Evolutionary conservation across 495 filamentous ascomycete species (phyloP), one percentile per base, ranked within the genome.

Genomic region (Hyaloscypha hepaticicola): DNA sequence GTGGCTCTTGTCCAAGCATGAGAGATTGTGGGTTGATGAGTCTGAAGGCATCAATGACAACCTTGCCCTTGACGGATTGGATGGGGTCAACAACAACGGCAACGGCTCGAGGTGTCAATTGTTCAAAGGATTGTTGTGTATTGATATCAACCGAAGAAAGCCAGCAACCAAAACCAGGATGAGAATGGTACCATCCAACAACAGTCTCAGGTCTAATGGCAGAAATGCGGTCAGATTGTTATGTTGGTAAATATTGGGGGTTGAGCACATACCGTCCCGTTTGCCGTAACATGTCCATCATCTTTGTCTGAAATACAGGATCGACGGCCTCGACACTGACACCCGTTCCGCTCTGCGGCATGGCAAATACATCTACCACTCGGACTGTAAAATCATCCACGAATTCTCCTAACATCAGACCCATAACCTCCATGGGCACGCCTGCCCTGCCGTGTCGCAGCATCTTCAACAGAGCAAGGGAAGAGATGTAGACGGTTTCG

Each of bases 351-450:
- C 92, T 96, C 75, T 99, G 95, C n/a, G 95, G 95, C 95, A 99
- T 99, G 52, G 95, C 95, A 77, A 99, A 99, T 7, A 98, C 95
- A 79, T 99, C 95, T 38, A 96, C 91, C 22, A 99, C 95, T 56
- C 94, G 88, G 56, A 99, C 95, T 66, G 95, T 99, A 74, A 97
- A 99, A 80, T 98, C 95, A 76, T 99, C 95, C 62, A 99, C 93
- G 72, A 99, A 98, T 72, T 97, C 96, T 72, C 95, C 95, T 66
- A 98, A 81, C 95, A 99, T 98, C 72, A 99, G 79, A 51, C 95
- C 95, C 95, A 99, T 99, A 73, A 99, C 95, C 84, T 99, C 95
- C 95, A 99, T 99, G 28, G 95, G 95, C 60, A 99, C 95, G 78
- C 95, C 95, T 57, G 95, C 95, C 70, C 95, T 88, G 70, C 95